Evolutionary conservation across 768 basidiomycete genomes (phyloP), one percentile per base, ranked within the genome.

Genomic region (Hygrophoropsis aurantiaca): DNA sequence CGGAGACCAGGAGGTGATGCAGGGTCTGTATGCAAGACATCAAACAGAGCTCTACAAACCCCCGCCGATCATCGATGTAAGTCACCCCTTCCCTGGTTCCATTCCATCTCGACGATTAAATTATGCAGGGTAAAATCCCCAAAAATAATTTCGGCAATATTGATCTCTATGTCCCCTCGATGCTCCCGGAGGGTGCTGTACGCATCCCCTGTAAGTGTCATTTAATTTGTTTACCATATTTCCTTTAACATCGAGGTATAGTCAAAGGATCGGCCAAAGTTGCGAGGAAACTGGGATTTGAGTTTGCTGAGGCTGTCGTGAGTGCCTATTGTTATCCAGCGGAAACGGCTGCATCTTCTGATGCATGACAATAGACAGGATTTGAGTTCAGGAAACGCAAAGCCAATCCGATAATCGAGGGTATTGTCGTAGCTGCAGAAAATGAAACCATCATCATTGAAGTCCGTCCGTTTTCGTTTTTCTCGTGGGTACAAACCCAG

Each of bases 91-190:
- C n/a, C n/a, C 10, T 44, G 19, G n/a, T 23, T 32, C 10, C 36
- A 7, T 38, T 16, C 20, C 36, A 7, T 16, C 9, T 16, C 35
- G 5, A 33, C 35, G 33, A 24, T 7, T 13, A 6, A 5, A 24
- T 27, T 36, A 40, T 33, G 21, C 58, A 98, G 94, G 95, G 95
- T 25, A 83, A 81, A 62, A 80, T 99, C 24, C 94, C 94, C 5
- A 94, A 90, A 71, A 99, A 99, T 59, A 82, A 85, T 53, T 99
- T 95, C 63, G 95, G 95, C 15, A 99, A 97, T 64, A 89, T 99
- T 53, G 95, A 99, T 68, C 69, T 99, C 20, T 99, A 95, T 64
- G 90, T 90, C 20, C 86, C 90, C 23, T 85, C 90, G 3, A 99
- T 99, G 97, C 75, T 98, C 24, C 97, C 97, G 2, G 68, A 64